Conservation (phyloP, 495 filamentous ascomycete genomes). For the Trichoderma orchidacearum region DNA sequence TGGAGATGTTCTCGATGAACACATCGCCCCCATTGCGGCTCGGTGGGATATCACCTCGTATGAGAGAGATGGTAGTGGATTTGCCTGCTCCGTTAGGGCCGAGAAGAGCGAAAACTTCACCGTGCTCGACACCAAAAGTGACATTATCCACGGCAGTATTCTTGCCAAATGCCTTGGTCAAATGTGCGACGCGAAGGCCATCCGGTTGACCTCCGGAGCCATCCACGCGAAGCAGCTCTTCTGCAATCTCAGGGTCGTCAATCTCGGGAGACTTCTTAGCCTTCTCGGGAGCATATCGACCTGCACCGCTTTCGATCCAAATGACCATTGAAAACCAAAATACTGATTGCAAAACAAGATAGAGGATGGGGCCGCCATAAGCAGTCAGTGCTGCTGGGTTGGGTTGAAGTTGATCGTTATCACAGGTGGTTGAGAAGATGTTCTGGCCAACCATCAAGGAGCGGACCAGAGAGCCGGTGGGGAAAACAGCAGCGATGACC, state of each 20-base stretch:
- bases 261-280: not conserved
- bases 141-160: constrained; percentile 48
- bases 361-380: constrained; percentile 62
- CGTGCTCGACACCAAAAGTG: constrained; percentile 49
- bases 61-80: constrained; percentile 57
- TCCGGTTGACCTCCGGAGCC: constrained; percentile 13
- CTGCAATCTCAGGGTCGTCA: not conserved
- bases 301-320: constrained; percentile 18
- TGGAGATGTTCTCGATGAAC: constrained; percentile 1
- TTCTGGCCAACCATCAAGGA: constrained; percentile 57
- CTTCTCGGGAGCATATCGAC: not conserved
- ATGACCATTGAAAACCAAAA: constrained; percentile 48
- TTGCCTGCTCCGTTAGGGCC: constrained; percentile 72
- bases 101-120: constrained; percentile 52
- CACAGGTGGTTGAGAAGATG: constrained; percentile 51
- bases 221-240: not conserved
- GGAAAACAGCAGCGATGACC: constrained; percentile 45
- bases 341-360: constrained; percentile 50
- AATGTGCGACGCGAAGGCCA: constrained; percentile 46
- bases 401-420: constrained; percentile 38
- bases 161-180: constrained; percentile 49
- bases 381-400: constrained; percentile 51
- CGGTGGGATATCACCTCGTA: constrained; percentile 56
- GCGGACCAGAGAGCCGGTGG: constrained; percentile 47
- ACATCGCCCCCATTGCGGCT: constrained; percentile 35